phyloP scores from a whole-genome alignment of 2,329 filamentous ascomycete species.

The Lecanicillium sp. region DNA sequence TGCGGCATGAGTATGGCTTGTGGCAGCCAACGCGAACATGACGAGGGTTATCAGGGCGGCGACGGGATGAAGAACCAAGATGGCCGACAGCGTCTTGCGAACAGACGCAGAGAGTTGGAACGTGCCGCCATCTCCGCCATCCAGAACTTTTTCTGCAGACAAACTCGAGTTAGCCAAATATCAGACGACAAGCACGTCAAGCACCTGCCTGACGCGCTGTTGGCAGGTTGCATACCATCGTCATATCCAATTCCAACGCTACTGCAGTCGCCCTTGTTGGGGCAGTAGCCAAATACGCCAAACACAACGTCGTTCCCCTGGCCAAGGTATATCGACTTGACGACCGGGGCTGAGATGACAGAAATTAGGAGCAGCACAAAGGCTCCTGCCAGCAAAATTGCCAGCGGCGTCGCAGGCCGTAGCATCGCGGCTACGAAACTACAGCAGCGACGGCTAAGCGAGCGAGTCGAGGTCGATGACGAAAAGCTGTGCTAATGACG shows the following conservation, averaged over 20 bases:
- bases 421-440: slow-evolving; percentile 54
- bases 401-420: slow-evolving; percentile 85
- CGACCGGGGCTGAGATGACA: slow-evolving; percentile 84
- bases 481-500: too few relatives aligned
- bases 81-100: slow-evolving; percentile 64
- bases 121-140: slow-evolving; percentile 18
- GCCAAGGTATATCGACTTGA: slow-evolving; percentile 76
- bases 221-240: slow-evolving; percentile 51
- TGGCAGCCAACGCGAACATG: slow-evolving; percentile 70
- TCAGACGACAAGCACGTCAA: neutral
- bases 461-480: slow-evolving; percentile 15
- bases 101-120: slow-evolving; percentile 50
- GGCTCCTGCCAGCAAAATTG: slow-evolving; percentile 74
- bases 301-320: slow-evolving; percentile 70
- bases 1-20: slow-evolving; percentile 78
- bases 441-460: too few relatives aligned
- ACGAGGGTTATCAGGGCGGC: slow-evolving; percentile 79
- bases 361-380: slow-evolving; percentile 81
- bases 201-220: neutral
- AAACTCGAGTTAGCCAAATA: slow-evolving; percentile 2
- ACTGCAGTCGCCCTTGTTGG: slow-evolving; percentile 52
- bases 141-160: slow-evolving; percentile 1
- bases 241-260: slow-evolving; percentile 77
- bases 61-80: slow-evolving; percentile 87
- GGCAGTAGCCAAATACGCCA: slow-evolving; percentile 87